Conservation (phyloP, 2,329 filamentous ascomycete species). For the Aspergillus puulaauensis region DNA sequence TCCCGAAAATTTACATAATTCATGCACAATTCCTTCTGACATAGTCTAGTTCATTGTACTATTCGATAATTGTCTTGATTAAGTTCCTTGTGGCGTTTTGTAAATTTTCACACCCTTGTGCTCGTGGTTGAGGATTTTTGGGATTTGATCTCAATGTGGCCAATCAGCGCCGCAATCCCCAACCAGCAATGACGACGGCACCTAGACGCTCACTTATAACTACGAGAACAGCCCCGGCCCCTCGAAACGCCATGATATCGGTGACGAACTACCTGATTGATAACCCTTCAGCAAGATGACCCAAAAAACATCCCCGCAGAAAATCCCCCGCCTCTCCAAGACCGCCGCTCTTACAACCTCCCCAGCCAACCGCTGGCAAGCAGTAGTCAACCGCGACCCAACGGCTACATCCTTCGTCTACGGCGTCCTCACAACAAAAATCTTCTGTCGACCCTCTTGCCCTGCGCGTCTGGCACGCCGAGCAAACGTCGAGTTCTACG, state of each 20-base stretch:
- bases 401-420: slow-evolving; percentile 54
- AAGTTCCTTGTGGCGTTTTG: not conserved
- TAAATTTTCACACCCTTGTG: no score
- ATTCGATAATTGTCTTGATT: not conserved
- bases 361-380: slow-evolving; percentile 41
- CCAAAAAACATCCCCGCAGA: slow-evolving; percentile 13
- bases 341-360: not conserved
- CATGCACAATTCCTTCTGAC: no score
- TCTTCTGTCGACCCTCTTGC: slow-evolving; percentile 58
- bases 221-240: not conserved
- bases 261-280: not conserved
- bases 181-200: not conserved
- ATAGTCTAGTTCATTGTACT: no score
- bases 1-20: no score
- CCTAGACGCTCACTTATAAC: not conserved
- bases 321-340: slow-evolving; percentile 24
- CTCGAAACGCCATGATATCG: not conserved
- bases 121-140: not conserved
- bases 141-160: slow-evolving; percentile 33
- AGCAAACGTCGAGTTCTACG: slow-evolving; percentile 57
- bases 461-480: slow-evolving; percentile 57
- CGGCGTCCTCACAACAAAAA: slow-evolving; percentile 55
- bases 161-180: slow-evolving; percentile 26
- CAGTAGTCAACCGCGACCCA: slow-evolving; percentile 46
- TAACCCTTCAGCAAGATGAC: not conserved